These are phyloP conservation scores for Backusella luteola DNA, from an alignment of 192 early-diverging fungal genomes.

Conservation along the genomic window DNA sequence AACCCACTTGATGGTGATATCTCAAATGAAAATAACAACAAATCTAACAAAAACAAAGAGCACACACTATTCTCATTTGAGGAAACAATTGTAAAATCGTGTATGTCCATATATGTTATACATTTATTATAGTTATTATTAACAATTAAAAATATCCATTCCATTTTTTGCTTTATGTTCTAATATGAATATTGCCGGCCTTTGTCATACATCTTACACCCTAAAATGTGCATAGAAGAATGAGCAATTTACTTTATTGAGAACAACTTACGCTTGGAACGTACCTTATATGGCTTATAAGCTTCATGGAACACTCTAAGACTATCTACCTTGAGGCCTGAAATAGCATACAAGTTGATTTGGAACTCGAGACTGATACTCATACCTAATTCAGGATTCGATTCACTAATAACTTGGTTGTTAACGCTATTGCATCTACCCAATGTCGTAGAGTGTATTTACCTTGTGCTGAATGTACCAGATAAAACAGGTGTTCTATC, in stretches of 20 bases:
- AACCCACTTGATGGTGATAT: too few relatives aligned
- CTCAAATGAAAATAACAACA: too few relatives aligned
- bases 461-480: constrained; percentile 53
- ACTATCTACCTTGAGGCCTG: constrained; percentile 71
- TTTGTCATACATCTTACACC: constrained; percentile 59
- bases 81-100: neutral
- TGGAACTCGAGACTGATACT: constrained; percentile 66
- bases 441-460: neutral
- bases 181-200: constrained; percentile 61
- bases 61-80: neutral
- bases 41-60: too few relatives aligned
- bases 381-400: constrained; percentile 44
- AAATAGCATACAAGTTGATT: constrained; percentile 67
- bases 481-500: constrained; percentile 62
- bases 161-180: constrained; percentile 36
- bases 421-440: neutral
- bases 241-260: neutral
- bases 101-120: neutral
- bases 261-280: neutral
- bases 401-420: constrained; percentile 31
- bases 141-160: neutral
- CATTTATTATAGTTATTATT: neutral
- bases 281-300: constrained; percentile 79
- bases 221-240: constrained; percentile 13
- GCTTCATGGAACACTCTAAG: constrained; percentile 69